Base-by-base conservation (phyloP, 2,329 filamentous ascomycete genomes). In the Cladobotryum protrusum region DNA sequence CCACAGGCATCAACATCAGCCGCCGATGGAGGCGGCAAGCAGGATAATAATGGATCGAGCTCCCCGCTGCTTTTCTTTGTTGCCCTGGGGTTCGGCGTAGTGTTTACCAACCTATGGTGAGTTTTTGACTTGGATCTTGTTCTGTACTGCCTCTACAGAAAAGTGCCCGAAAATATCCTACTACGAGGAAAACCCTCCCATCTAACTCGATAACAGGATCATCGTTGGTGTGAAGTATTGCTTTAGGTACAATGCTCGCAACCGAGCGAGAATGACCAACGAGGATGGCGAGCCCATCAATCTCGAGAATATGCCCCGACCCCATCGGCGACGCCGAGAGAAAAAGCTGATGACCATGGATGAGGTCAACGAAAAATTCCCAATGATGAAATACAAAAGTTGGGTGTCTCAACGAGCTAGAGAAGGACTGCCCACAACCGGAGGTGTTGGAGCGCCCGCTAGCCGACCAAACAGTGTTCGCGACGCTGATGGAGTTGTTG, bases 291-390 rank as follows among this genome's bases (percentile, higher is more conserved):
- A 96, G 55, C 88, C 87, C 14, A 95, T 99, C 62, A 90, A 90
- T 55, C 75, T 99, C 56, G 81, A 91, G 52, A 80, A 85, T 50
- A 90, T 97, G 79, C 88, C 89, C 51, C 70, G 89, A 53, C 86
- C 89, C 45, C 91, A 93, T 66, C 82, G 93, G 50, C 81, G 92
- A 62, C 82, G 92, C 57, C 83, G 91, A 52, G 93, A 99, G 70
- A 99, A 99, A 82, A 99, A 96, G 68, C 71, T 99, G 59, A 97
- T 99, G 93, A 88, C 87, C 2, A 96, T 97, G 84, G 93, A 99
- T 54, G 93, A 99, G 70, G 93, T 99, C 55, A 97, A 99, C 65
- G 90, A 95, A 59, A 89, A 95, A 59, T 99, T 99, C 61, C 92
- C 93, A 0, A 82, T 96, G 72, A 85, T 83, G 59, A 97, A 97